phyloP scores from a whole-genome alignment of 192 early-diverging fungal species.

The Phycomyces blakesleeanus region DNA sequence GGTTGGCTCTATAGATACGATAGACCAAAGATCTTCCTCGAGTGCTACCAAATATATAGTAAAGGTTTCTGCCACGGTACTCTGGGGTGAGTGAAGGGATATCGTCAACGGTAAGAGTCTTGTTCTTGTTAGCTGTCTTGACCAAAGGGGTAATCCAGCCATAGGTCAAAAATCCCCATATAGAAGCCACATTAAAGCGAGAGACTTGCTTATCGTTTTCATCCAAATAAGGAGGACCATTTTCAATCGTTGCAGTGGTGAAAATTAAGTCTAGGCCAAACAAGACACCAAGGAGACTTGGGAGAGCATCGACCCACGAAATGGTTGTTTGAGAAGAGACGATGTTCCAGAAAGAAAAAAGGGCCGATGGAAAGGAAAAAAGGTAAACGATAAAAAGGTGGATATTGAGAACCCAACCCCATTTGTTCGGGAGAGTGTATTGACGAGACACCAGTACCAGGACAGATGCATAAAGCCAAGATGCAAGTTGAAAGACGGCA shows the following conservation, averaged over 20 bases:
- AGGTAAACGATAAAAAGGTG: constrained; percentile 27
- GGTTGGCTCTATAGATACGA: constrained; percentile 8
- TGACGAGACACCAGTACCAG: constrained; percentile 23
- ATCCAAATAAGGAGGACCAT: constrained; percentile 19
- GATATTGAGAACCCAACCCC: constrained; percentile 36
- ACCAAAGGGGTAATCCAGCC: constrained; percentile 38
- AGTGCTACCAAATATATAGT: constrained; percentile 30
- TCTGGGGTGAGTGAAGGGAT: constrained; percentile 33
- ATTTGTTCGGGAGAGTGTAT: constrained; percentile 20
- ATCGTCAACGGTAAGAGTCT: constrained; percentile 33
- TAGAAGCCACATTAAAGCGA: constrained; percentile 19
- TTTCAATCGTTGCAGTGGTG: constrained; percentile 10
- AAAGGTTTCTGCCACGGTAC: constrained; percentile 32
- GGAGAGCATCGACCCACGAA: constrained; percentile 3
- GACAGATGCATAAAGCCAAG: constrained; percentile 28
- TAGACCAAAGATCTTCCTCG: constrained; percentile 10
- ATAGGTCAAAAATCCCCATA: constrained; percentile 37
- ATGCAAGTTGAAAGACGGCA: not conserved
- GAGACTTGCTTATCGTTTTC: constrained; percentile 5
- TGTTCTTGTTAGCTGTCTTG: constrained; percentile 31
- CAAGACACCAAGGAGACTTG: constrained; percentile 6
- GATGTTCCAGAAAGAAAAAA: not conserved
- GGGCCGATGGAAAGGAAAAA: not conserved
- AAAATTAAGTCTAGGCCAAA: constrained; percentile 16
- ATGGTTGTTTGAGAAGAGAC: not conserved